Base-by-base conservation (phyloP, 1,284 basidiomycete species). In the Boletellus deceptivus region DNA sequence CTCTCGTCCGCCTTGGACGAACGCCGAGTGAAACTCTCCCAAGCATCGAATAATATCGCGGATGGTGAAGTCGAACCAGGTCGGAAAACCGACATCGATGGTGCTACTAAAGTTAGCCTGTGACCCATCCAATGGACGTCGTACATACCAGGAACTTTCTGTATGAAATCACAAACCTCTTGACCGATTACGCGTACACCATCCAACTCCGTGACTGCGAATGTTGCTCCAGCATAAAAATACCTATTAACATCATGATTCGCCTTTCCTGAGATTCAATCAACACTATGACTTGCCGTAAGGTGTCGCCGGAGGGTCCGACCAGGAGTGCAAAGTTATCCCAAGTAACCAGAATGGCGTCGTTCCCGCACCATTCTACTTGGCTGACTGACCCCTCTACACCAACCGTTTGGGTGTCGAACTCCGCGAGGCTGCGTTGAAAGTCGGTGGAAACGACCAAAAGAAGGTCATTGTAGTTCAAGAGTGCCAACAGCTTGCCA, bases 401-500 rank as follows among this genome's bases (percentile, higher is more conserved):
- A 8, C 75, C 78, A 10, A 80, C 75, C 22, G 70, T 72, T 5
- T 63, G 73, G 1, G 86, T 85, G 50, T 93, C 85, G 59, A 92
- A 93, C 62, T 96, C 93, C 7, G 91, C 90, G 57, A 98, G 79
- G 61, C 82, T 91, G 34, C 93, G 81, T 54, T 91, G 86, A 64
- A 98, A 96, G 69, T 98, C 93, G 16, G 89, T 83, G 6, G 92
- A 95, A 14, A 97, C 91, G 37, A 99, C 96, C 87, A 91, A 93
- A 17, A 98, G 79, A 11, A 79, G 75, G 10, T 84, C 86, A 24
- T 76, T 75, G 47, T 78, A 82, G 0, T 88, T 93, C 35, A 97
- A 72, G 11, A 98, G 75, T 0, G 94, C 93, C 13, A 98, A 78
- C 37, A 94, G 87, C 62, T 95, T 93, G 33, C 95, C 95, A 60